Evolutionary conservation across 2,329 filamentous ascomycete genomes (phyloP).

Genomic region (Microascus cirrosus): DNA sequence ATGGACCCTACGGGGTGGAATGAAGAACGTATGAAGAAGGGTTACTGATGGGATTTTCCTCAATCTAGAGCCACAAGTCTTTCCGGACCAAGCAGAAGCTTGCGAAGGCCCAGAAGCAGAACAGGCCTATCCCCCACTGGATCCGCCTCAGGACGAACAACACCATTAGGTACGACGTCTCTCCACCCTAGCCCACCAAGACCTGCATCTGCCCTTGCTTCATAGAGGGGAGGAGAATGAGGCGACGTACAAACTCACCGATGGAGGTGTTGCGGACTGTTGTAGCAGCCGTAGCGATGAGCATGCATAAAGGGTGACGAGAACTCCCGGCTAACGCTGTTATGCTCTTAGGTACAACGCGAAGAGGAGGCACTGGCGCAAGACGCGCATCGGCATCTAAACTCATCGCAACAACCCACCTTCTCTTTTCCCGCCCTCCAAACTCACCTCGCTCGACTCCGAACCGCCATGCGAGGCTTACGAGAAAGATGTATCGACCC

Average conservation of each 20-base stretch:
- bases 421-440: background rate
- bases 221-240: background rate
- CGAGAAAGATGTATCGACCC: background rate
- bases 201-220: background rate
- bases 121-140: conserved; percentile 99
- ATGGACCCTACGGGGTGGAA: too few relatives aligned
- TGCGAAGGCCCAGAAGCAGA: conserved; percentile 99
- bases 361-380: conserved; percentile 99
- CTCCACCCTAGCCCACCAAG: background rate
- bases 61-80: conserved; percentile 87
- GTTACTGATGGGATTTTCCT: background rate
- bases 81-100: conserved; percentile 99
- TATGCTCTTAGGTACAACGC: conserved; percentile 84
- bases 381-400: conserved; percentile 99
- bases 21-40: background rate
- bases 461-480: background rate
- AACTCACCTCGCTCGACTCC: background rate
- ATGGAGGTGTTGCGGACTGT: too few relatives aligned
- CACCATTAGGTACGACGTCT: conserved; percentile 83
- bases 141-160: conserved; percentile 97
- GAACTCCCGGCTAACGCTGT: conserved; percentile 1
- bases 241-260: background rate
- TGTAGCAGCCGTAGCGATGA: too few relatives aligned
- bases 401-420: conserved; percentile 14
- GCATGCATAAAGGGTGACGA: background rate